Conservation (phyloP, 352 stramenopile genomes). For the Phytophthora sansomeana region DNA sequence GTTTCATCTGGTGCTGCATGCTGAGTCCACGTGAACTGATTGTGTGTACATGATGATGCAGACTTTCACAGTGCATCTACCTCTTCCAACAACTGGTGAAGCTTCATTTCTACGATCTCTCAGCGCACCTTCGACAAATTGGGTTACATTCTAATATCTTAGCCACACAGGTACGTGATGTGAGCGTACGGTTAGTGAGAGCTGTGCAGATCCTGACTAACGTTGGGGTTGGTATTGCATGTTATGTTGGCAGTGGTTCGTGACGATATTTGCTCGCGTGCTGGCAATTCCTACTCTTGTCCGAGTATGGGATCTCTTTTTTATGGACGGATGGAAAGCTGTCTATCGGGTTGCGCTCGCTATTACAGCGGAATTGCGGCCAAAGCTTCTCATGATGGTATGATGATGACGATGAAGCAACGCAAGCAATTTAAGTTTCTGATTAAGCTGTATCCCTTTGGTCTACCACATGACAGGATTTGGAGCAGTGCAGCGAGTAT, state of each 20-base stretch:
- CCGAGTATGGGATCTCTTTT: constrained; percentile 77
- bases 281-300: constrained; percentile 52
- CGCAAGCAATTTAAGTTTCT: background rate
- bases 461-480: constrained; percentile 45
- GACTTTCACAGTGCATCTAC: constrained; percentile 77
- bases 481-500: constrained; percentile 80
- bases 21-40: background rate
- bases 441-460: background rate
- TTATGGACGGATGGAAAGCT: constrained; percentile 84
- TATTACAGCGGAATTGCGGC: constrained; percentile 63
- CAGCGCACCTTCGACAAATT: constrained; percentile 72
- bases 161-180: constrained; percentile 62
- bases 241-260: constrained; percentile 70
- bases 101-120: constrained; percentile 72
- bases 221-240: background rate
- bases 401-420: background rate
- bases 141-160: constrained; percentile 86
- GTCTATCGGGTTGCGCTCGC: constrained; percentile 76
- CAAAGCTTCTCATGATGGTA: constrained; percentile 68
- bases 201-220: background rate
- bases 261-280: constrained; percentile 82
- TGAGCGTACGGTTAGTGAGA: background rate
- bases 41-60: constrained; percentile 18
- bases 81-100: constrained; percentile 79
- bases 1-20: background rate